Conservation (phyloP, 2,329 filamentous ascomycete genomes). For the Dothistroma septosporum region DNA sequence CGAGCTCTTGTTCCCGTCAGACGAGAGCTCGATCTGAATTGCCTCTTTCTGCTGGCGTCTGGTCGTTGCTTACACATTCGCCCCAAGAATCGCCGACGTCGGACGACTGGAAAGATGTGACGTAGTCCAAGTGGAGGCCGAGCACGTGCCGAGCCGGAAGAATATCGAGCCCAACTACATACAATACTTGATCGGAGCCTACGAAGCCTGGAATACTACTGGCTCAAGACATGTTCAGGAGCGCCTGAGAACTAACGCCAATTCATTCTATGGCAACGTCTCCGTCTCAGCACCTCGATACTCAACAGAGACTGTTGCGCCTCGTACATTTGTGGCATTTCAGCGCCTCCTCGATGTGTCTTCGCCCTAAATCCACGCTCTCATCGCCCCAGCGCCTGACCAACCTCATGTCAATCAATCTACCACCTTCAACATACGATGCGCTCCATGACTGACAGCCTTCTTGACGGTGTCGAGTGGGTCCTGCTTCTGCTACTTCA, state of each 20-base stretch:
- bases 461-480: conserved; percentile 47
- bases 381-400: too few relatives aligned
- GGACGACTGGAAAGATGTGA: background rate
- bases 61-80: background rate
- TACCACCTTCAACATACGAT: conserved; percentile 53
- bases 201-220: background rate
- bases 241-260: background rate
- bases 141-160: background rate
- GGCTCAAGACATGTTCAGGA: background rate
- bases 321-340: background rate
- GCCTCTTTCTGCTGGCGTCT: background rate
- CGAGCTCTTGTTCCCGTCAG: background rate
- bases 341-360: too few relatives aligned
- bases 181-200: background rate
- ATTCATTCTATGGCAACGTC: too few relatives aligned
- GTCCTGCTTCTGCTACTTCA: conserved; percentile 35
- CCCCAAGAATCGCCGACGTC: background rate
- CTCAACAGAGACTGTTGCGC: too few relatives aligned
- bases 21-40: background rate
- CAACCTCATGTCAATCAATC: too few relatives aligned
- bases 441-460: conserved; percentile 52
- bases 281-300: too few relatives aligned
- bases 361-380: too few relatives aligned
- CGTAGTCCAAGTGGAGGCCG: background rate
- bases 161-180: too few relatives aligned